Percentiles rank a stretch among this genome's conserved stretches.
These are phyloP conservation scores for Babesia bovis DNA, from an alignment of 169 alveolate species.

Conservation along the genomic window DNA sequence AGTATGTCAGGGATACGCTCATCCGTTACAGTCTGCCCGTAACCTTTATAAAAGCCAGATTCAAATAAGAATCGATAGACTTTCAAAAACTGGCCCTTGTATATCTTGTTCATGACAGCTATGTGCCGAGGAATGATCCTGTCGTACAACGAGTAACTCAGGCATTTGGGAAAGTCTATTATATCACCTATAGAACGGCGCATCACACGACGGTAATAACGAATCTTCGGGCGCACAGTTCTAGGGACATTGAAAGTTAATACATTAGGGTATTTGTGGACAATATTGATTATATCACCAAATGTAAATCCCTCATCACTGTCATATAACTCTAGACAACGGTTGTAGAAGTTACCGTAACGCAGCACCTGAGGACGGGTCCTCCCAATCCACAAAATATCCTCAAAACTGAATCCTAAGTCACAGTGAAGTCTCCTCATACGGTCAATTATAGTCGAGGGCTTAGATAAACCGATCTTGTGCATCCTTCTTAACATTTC, in stretches of 20 bases:
- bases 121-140: slow-evolving; percentile 77
- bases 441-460: slow-evolving; percentile 37
- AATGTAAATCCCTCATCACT: slow-evolving; percentile 53
- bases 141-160: slow-evolving; percentile 71
- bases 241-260: slow-evolving; percentile 69
- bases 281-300: slow-evolving; percentile 61
- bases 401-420: slow-evolving; percentile 58
- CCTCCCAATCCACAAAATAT: slow-evolving; percentile 49
- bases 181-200: slow-evolving; percentile 58
- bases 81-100: slow-evolving; percentile 64
- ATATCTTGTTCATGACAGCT: slow-evolving; percentile 68
- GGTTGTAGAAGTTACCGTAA: slow-evolving; percentile 44
- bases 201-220: slow-evolving; percentile 67
- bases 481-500: slow-evolving; percentile 19
- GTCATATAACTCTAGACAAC: slow-evolving; percentile 50
- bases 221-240: slow-evolving; percentile 70
- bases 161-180: slow-evolving; percentile 66
- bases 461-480: slow-evolving; percentile 28
- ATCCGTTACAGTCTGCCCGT: slow-evolving; percentile 61
- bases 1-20: slow-evolving; percentile 51
- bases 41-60: slow-evolving; percentile 54
- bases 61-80: slow-evolving; percentile 60
- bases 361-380: slow-evolving; percentile 30
- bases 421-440: slow-evolving; percentile 39
- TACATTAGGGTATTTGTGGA: slow-evolving; percentile 64